phyloP scores from a whole-genome alignment of 2,329 filamentous ascomycete species.

The Ophiosphaerella narmari region DNA sequence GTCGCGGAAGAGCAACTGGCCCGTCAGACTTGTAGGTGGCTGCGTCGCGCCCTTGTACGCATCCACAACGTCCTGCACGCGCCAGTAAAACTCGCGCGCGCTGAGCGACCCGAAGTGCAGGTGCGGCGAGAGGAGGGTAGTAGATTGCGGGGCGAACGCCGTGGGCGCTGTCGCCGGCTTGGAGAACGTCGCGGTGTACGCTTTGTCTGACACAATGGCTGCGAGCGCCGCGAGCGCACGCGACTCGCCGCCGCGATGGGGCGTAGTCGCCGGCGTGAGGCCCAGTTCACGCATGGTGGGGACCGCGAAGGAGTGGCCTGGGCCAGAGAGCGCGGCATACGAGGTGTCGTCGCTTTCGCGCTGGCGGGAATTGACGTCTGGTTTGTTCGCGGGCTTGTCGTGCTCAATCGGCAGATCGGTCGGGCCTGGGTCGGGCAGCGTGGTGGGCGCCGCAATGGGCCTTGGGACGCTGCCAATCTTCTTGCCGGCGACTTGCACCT shows the following conservation, averaged over 20 bases:
- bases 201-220: slow-evolving; percentile 63
- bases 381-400: slow-evolving; percentile 54
- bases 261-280: slow-evolving; percentile 63
- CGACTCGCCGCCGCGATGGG: slow-evolving; percentile 73
- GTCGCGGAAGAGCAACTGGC: slow-evolving; percentile 76
- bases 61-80: slow-evolving; percentile 65
- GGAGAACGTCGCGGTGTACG: slow-evolving; percentile 74
- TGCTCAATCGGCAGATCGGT: slow-evolving; percentile 65
- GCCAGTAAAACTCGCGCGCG: slow-evolving; percentile 75
- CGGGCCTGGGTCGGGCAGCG: slow-evolving; percentile 68
- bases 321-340: slow-evolving; percentile 67
- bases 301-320: slow-evolving; percentile 70
- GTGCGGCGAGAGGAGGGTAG: slow-evolving; percentile 73
- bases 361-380: slow-evolving; percentile 65
- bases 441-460: slow-evolving; percentile 64
- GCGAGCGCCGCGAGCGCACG: slow-evolving; percentile 63
- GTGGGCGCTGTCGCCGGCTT: slow-evolving; percentile 78
- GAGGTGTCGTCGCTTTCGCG: slow-evolving; percentile 61
- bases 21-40: slow-evolving; percentile 71
- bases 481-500: slow-evolving; percentile 64
- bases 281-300: slow-evolving; percentile 74
- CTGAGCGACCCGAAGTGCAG: slow-evolving; percentile 75
- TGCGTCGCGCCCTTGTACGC: slow-evolving; percentile 60
- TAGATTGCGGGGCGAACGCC: slow-evolving; percentile 72
- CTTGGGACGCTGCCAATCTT: slow-evolving; percentile 66